Base-by-base conservation (phyloP, 2,329 filamentous ascomycete genomes). In the Botrytis squamosa region DNA sequence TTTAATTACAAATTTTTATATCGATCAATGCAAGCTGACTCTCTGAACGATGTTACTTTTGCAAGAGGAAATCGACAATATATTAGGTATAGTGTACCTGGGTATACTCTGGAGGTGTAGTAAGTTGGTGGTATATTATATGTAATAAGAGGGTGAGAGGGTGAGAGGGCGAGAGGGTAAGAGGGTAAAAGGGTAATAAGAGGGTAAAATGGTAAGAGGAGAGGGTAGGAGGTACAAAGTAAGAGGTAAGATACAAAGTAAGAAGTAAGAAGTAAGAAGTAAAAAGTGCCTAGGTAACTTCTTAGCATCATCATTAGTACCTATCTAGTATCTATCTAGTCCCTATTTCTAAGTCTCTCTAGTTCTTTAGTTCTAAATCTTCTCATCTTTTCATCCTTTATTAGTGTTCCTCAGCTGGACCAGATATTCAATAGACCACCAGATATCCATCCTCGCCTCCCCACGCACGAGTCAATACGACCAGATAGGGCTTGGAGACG, bases 391-490 rank as follows among this genome's bases (percentile, higher is more conserved):
- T 4, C 22, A 52, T 60, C 22, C 57, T 60, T 25, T 60, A 60
- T 25, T 60, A 60, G 33, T 38, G 9, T 38, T 36, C 14, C 60
- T 38, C 22, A 16, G 16, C 38, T 25, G 38, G 14, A 16, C 60
- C 33, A 40, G 14, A 66, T 38, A 52, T 52, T 52, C 64, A 67
- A 67, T 67, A 67, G 22, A n/a, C 3, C 29, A 29, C 29, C 29
- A 29, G 29, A 29, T 2, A 33, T 33, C 33, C 33, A 20, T 16
- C 44, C 44, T 66, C 44, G 44, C 44, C 33, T 66, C 38, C 60
- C 38, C 60, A 64, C 38, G 42, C 60, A 42, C 60, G 60, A 64
- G 60, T 64, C 60, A 64, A 64, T 42, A 55, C 52, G 16, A 55
- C 25, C 46, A 49, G 46, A 49, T 25, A 25, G 20, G 20, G 46